Evolutionary conservation across 108 stramenopile species (phyloP).

Genomic region (Licmophora abbreviata): DNA sequence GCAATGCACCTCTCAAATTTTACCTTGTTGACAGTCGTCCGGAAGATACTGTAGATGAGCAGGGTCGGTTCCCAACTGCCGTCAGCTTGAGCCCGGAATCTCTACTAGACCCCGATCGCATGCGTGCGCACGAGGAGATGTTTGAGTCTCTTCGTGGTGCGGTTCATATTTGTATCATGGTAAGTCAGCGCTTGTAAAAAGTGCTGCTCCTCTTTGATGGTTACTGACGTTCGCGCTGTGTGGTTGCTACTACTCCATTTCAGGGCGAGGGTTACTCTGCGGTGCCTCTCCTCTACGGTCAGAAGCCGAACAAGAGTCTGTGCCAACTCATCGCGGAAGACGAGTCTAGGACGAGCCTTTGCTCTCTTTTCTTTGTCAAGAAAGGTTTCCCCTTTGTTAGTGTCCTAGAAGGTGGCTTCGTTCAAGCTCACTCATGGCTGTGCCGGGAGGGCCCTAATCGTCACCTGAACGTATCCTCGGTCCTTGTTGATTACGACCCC

Average conservation of each 20-base stretch:
- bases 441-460: conserved; percentile 41
- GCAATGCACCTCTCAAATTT: conserved; percentile 41
- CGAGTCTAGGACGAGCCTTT: conserved; percentile 56
- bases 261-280: conserved; percentile 80
- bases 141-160: conserved; percentile 73
- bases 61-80: conserved; percentile 77
- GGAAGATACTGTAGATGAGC: conserved; percentile 39
- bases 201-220: not conserved
- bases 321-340: conserved; percentile 50
- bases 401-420: conserved; percentile 84
- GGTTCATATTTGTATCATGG: conserved; percentile 66
- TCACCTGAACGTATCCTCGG: conserved; percentile 31
- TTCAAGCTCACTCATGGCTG: conserved; percentile 74
- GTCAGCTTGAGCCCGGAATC: conserved; percentile 54
- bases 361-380: conserved; percentile 85
- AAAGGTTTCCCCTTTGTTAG: conserved; percentile 91
- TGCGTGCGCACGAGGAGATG: conserved; percentile 55
- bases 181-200: conserved; percentile 1
- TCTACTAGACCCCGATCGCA: conserved; percentile 51
- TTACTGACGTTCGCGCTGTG: not conserved
- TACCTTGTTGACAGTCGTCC: conserved; percentile 74
- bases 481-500: conserved; percentile 67
- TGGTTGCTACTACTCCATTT: no score
- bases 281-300: conserved; percentile 64
- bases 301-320: conserved; percentile 42